phyloP scores from a whole-genome alignment of 1,284 basidiomycete species.

The Cutaneotrichosporon sp. region DNA sequence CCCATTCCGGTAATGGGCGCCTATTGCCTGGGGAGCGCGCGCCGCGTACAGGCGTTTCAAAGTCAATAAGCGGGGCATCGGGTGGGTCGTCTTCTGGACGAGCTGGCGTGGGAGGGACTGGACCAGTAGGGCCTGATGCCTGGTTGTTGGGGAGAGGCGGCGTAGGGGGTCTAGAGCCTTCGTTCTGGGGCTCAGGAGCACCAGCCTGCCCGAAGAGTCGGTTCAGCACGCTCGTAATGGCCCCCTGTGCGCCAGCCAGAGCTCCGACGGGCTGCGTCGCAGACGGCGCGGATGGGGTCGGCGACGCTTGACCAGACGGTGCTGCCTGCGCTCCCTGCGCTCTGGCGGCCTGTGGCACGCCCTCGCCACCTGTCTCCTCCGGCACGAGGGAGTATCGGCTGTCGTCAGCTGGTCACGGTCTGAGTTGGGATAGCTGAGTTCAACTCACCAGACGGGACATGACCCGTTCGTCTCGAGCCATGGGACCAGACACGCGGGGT shows the following conservation, averaged over 20 bases:
- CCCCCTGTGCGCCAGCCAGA: constrained; percentile 11
- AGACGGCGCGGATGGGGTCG: too few species aligned
- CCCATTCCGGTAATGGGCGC: constrained; percentile 1
- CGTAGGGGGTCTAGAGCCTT: background rate
- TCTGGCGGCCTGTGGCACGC: too few species aligned
- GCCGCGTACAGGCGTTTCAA: background rate
- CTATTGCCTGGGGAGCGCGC: background rate
- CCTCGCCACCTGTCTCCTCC: too few species aligned
- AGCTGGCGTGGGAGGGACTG: background rate
- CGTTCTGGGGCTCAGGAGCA: background rate
- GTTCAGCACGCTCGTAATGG: constrained; percentile 31
- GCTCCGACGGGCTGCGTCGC: too few species aligned
- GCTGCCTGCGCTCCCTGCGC: background rate
- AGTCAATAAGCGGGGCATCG: background rate
- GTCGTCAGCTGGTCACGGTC: background rate
- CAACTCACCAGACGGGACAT: constrained; percentile 46
- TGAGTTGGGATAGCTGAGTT: background rate
- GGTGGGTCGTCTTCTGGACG: constrained; percentile 2
- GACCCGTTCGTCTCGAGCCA: constrained; percentile 47
- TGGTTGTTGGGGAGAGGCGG: background rate
- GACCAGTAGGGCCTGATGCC: background rate
- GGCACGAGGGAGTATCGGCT: constrained; percentile 22
- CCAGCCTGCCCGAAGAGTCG: constrained; percentile 39
- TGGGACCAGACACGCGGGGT: constrained; percentile 44
- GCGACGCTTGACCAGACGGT: background rate